A percentile compares a stretch with the other conserved stretches of the same genome.
phyloP scores from a whole-genome alignment of 2,329 filamentous ascomycete genomes.

The Tolypocladium inflatum region DNA sequence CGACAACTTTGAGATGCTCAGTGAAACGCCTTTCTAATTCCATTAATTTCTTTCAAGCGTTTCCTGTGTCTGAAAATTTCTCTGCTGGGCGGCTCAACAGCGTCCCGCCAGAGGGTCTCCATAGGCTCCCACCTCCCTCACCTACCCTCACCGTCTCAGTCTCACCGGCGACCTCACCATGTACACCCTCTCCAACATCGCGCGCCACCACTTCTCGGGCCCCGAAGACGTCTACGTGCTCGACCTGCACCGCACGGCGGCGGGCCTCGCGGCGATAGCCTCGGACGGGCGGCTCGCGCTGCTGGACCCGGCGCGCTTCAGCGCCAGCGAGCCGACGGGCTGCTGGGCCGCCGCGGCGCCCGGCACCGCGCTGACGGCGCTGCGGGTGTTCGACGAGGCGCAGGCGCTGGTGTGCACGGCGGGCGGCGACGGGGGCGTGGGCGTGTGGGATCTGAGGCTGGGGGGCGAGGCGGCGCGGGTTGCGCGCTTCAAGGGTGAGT shows the following conservation, averaged over 20 bases:
- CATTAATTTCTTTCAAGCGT: not conserved
- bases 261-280: conserved; percentile 51
- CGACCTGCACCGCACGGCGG: conserved; percentile 41
- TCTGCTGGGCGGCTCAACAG: too few species aligned
- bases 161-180: conserved; percentile 7
- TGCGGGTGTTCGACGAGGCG: conserved; percentile 43
- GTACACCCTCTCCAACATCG: conserved; percentile 24
- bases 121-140: not conserved
- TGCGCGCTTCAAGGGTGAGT: conserved; percentile 36
- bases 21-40: not conserved
- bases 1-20: not conserved
- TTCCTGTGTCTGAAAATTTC: not conserved
- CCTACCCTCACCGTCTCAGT: not conserved
- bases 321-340: conserved; percentile 37
- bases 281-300: conserved; percentile 63
- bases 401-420: conserved; percentile 55
- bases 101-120: too few species aligned
- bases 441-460: conserved; percentile 54
- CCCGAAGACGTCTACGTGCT: conserved; percentile 44
- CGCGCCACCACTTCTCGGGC: conserved; percentile 17
- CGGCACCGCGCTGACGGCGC: conserved; percentile 49
- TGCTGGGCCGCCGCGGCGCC: conserved; percentile 40
- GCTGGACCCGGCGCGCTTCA: conserved; percentile 50
- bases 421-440: conserved; percentile 60
- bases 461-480: conserved; percentile 28